Evolutionary conservation across 331 rosid species (phyloP).

Genomic region (Dryas integrifolia): DNA sequence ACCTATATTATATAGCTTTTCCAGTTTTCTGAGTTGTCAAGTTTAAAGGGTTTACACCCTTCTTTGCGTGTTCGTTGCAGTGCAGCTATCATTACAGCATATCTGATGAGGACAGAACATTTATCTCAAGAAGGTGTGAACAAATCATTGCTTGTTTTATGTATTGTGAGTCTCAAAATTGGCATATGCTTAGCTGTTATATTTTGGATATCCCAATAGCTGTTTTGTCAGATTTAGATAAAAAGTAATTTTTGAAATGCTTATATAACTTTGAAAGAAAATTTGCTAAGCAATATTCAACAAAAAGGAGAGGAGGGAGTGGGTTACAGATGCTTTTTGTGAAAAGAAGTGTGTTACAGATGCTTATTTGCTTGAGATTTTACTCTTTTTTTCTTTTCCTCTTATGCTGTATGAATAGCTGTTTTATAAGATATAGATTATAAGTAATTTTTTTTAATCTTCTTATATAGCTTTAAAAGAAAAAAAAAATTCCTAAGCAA

Average conservation of each 20-base stretch:
- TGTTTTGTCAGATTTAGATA: background rate
- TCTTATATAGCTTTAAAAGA: no score
- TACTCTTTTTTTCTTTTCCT: background rate
- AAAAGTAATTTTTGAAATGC: background rate
- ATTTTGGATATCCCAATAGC: background rate
- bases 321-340: background rate
- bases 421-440: background rate
- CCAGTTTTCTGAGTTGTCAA: constrained; percentile 20
- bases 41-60: constrained; percentile 22
- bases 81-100: constrained; percentile 82
- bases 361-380: background rate
- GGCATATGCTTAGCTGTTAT: background rate
- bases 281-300: background rate
- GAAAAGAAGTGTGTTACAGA: no score
- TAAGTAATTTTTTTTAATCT: no score
- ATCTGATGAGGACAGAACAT: constrained; percentile 82
- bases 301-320: no score
- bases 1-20: constrained; percentile 1
- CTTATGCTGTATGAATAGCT: background rate
- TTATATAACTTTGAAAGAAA: background rate
- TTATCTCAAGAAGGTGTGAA: constrained; percentile 80
- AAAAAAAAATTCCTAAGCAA: no score
- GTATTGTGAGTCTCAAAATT: constrained; percentile 33
- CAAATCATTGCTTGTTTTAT: constrained; percentile 33
- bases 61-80: constrained; percentile 58